Evolutionary conservation across 768 basidiomycete genomes (phyloP), one percentile per base, ranked within the genome.

Genomic region (Glaciozyma martinii): DNA sequence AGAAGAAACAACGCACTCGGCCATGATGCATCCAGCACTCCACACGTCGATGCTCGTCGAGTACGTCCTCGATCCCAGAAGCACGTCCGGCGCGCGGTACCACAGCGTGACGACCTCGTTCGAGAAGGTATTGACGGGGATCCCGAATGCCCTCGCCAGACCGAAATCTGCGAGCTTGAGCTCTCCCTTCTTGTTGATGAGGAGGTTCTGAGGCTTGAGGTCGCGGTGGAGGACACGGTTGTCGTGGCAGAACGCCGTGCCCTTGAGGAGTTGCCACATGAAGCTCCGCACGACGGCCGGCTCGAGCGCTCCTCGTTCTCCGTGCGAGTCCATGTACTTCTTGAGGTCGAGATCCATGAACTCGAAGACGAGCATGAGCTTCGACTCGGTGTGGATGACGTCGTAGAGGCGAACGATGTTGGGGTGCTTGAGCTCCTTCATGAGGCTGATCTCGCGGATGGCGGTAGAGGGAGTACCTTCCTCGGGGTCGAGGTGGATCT

Each of bases 21-120:
- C 94, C 76, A 99, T 95, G 75, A 99, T 99, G 76, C 95, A 98
- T 15, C 95, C 95, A 63, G 91, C 94, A 19, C 90, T 92, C 95
- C 95, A 99, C 57, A 98, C 88, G 76, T 99, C 95, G 72, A 99
- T 98, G 37, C 89, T 91, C 4, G 95, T 98, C 79, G 87, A 93
- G 76, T 99, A 99, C 25, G 94, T 98, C 65, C 95, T 82, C 27
- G 91, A 94, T 59, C 95, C 95, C 68, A 99, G 84, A 21, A 99
- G 83, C 50, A 99, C 95, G 74, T 99, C 95, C 0, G 95, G 95
- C 2, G 95, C 93, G 60, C 95, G 86, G 76, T 99, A 99, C 95
- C 95, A 99, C 19, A 98, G 78, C 33, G 95, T 99, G 27, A 98
- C 95, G 63, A 99, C 95, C 84, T 99, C 95, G 75, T 99, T 99